Percentiles rank a stretch among this genome's conserved stretches.
Evolutionary conservation across 2,329 filamentous ascomycete species (phyloP).

Genomic region (Diaporthe nobilis): DNA sequence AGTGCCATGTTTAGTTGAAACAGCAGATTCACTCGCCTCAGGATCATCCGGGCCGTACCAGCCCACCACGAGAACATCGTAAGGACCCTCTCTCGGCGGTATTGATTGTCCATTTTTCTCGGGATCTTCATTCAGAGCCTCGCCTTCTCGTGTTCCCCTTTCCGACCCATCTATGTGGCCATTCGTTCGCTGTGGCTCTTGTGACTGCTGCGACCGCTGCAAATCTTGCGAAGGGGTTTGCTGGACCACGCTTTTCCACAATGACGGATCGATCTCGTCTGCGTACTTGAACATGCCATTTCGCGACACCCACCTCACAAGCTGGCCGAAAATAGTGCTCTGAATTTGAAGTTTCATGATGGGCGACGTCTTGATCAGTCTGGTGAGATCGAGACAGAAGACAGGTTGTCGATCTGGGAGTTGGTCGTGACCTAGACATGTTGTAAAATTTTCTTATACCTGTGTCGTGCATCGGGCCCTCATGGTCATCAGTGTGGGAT

Average conservation of each 20-base stretch:
- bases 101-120: too few relatives aligned
- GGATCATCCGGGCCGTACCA: slow-evolving; percentile 24
- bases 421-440: background rate
- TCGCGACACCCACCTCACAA: background rate
- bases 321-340: background rate
- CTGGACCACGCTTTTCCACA: background rate
- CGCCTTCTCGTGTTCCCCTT: background rate
- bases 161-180: background rate
- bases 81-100: too few relatives aligned
- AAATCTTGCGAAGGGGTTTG: background rate
- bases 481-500: background rate
- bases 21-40: background rate
- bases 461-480: background rate
- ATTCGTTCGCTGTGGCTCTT: background rate
- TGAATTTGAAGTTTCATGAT: background rate
- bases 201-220: background rate
- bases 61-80: background rate
- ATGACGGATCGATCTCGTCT: background rate
- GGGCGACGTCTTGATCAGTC: background rate
- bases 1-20: background rate
- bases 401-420: background rate
- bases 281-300: background rate
- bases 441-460: background rate
- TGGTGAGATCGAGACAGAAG: background rate
- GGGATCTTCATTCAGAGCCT: background rate